Base-by-base conservation (phyloP, 192 early-diverging fungal genomes). In the Gigaspora rosea region DNA sequence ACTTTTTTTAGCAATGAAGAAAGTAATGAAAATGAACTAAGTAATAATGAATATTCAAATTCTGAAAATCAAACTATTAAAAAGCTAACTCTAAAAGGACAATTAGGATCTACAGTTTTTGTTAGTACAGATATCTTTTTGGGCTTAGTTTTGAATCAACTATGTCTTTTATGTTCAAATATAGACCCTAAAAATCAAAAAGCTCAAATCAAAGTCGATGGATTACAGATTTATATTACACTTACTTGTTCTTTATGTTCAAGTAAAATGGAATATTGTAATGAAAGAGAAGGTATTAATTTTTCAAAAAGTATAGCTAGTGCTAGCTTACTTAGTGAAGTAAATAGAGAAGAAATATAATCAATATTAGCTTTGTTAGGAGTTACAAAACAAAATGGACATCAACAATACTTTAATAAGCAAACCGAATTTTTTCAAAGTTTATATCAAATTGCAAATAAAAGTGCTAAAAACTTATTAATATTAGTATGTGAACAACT, bases 361-460 rank as follows among this genome's bases (percentile, higher is more conserved):
- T 67, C 16, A 35, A 67, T 67, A 16, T 47, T 67, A n/a, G 46
- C 20, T 35, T 36, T 67, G 16, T 67, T 67, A 22, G 20, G 16
- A 48, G 41, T 67, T 67, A 67, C 46, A 67, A 47, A 16, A 47
- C 41, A 67, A 67, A 67, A 9, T 48, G 0, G 10, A 11, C 8
- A 8, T 48, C 46, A 67, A 6, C 16, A 48, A 67, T 67, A 67
- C 16, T 67, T 67, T 67, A n/a, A 67, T 67, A 67, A 46, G n/a
- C 15, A 67, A 48, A 3, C 8, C 18, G 41, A 67, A 67, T 48
- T 67, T 67, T 67, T 27, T 27, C n/a, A 27, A 1, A 27, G 1
- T 27, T 27, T 27, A 27, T 27, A 27, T 27, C 27, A 27, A 27
- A 27, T 27, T 27, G 27, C 27, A 27, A 27, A 27, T 27, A 27